Base-by-base conservation (phyloP, 768 basidiomycete species). In the Tephrocybe rancida region DNA sequence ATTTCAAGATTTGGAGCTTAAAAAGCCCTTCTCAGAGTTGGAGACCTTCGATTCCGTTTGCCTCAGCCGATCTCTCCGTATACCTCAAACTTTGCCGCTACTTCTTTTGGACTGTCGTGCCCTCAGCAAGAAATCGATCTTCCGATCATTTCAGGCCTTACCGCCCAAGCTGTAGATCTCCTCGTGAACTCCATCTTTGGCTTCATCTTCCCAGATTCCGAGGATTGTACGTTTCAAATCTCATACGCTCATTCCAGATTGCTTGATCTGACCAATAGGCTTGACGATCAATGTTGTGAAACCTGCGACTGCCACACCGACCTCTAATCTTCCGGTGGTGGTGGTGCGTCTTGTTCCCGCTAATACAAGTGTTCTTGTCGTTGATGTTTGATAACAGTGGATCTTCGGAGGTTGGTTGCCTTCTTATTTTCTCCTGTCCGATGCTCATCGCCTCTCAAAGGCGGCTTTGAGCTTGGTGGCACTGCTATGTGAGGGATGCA, bases 101-200 rank as follows among this genome's bases (percentile, higher is more conserved):
- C 69, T 0, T 54, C 64, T 0, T 79, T 73, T 56, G 81, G 80
- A 0, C 69, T 71, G 9, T 66, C 77, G n/a, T 84, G 81, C 52
- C 77, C 77, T 3, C 78, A 80, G 44, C 77, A 79, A 54, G 61
- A 64, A 21, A 49, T 70, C 1, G 57, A 57, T n/a, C 57, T 74
- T 7, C 72, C 74, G 2, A 32, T 67, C 2, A 62, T 67, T n/a
- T 59, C 62, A 2, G 64, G 66, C 14, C 56, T 72, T 4, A 49
- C 66, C 3, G 62, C 67, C 10, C 61, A 70, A 19, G 62, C 60
- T n/a, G 52, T 70, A 10, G 61, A 73, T 44, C 60, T 61, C 7
- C 54, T 76, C 18, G 60, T 57, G 16, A 71, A 70, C 35, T 56
- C 63, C 4, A 51, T 68, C 9, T 66, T 59, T 22, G 63, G 64